Evolutionary conservation across 345 rosid genomes (phyloP), one percentile per base, ranked within the genome.

Genomic region (Arabis alpina): DNA sequence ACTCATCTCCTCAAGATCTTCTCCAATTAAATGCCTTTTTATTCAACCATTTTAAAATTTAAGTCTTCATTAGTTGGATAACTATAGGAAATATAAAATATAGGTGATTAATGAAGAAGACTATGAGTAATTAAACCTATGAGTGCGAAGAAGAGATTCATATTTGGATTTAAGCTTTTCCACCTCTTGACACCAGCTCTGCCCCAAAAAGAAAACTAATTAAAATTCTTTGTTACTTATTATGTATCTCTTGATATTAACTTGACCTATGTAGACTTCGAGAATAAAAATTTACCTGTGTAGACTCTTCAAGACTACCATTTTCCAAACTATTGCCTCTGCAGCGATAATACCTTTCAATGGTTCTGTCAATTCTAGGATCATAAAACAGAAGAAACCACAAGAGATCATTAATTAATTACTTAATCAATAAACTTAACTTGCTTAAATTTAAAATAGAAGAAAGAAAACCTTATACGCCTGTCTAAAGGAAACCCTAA

Each of bases 101-200:
- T 19, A 0, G 5, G 39, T 36, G 34, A 50, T 3, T 42, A 34
- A 34, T 6, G 9, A 24, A 27, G 39, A 39, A 5, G n/a, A 10
- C 8, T n/a, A 50, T 10, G 54, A 11, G 34, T 56, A 19, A 23
- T 14, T 37, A 45, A 45, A 89, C 96, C 92, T 89, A 77, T 89
- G 89, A 71, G 87, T 82, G 75, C 86, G 85, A 73, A 84, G 85
- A 54, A 89, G 89, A 62, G 88, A 78, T 60, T 89, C 92, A 67
- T 78, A 87, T 70, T 82, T 85, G 53, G 84, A 82, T 82, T 80
- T 89, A 23, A 89, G 71, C 71, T 83, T 84, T 54, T 82, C 54
- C 13, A 84, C 73, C 79, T 89, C 96, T 71, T 85, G 90, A 75
- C 75, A 80, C 96, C 84, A 89, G 62, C 57, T 84, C 92, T 87